Base-by-base conservation (phyloP, 805 yeast genomes). In the Cyberlindnera xishuangbannaensis region DNA sequence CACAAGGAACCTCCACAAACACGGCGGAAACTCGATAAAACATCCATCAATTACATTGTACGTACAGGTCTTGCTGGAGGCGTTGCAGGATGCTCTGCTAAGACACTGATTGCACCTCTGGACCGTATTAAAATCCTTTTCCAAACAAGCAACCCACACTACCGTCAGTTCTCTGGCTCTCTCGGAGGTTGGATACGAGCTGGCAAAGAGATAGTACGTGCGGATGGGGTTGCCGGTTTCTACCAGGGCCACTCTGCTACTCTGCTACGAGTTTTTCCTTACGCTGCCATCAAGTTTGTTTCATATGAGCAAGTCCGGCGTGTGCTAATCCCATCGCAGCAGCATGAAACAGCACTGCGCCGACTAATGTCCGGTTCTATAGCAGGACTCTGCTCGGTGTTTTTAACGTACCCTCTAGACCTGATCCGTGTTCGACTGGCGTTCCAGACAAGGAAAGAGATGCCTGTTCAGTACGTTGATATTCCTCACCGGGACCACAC, bases 191-290 rank as follows among this genome's bases (percentile, higher is more conserved):
- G 92, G 34, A 67, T 76, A 41, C 62, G 65, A 29, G 97, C 98
- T 0, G 81, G 81, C 0, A 61, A 61, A 22, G 69, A 73, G 36
- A 88, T 92, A 17, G 75, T 75, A 61, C 36, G 47, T 7, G 66
- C 62, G 31, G 92, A 86, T 55, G 97, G 97, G 13, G 29, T 78
- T 1, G 42, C 62, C 27, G 98, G 98, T 2, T 72, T 92, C 34
- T 90, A 78, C 55, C 95, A 90, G 51, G 98, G 98, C 25, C 98
- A 92, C 56, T 84, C 95, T 5, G 96, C 94, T 1, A 92, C 98
- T 0, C 62, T 92, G 31, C 58, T 88, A 27, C 69, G 98, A 41
- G 85, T 92, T 4, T 90, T 92, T 56, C 98, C 98, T 2, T 92
- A 92, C 56, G 97, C 98, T 4, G 95, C 96, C 9, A 83, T 92